These are phyloP conservation scores for Catharanthus roseus DNA, from an alignment of 257 asterid species.

Conservation along the genomic window DNA sequence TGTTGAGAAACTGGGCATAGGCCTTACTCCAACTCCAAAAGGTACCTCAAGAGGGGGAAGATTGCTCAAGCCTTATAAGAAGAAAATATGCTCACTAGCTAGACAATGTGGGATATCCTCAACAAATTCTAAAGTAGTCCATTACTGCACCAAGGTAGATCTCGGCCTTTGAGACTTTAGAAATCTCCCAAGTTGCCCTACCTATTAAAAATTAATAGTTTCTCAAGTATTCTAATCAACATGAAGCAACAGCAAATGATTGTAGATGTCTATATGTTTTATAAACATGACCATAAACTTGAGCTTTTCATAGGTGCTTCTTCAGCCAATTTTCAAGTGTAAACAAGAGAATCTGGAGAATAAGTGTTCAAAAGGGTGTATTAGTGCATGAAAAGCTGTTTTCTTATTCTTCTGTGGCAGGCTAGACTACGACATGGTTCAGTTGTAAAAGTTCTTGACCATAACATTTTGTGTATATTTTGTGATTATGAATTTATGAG, in stretches of 20 bases:
- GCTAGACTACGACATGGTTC: neutral
- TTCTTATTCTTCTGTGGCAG: neutral
- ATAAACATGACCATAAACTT: no score
- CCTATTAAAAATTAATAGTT: no score
- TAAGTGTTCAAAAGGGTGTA: neutral
- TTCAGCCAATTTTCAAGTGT: neutral
- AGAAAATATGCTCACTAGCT: no score
- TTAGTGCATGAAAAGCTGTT: neutral
- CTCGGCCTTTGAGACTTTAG: neutral
- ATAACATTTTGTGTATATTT: neutral
- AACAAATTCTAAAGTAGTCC: neutral
- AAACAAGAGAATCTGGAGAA: neutral
- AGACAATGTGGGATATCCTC: no score
- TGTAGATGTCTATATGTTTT: no score
- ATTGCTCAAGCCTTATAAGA: no score
- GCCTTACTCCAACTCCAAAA: no score
- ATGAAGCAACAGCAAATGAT: neutral
- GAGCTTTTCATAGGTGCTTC: neutral
- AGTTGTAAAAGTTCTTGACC: neutral
- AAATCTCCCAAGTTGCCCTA: neutral
- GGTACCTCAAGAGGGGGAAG: no score
- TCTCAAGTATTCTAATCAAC: neutral
- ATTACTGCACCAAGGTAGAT: neutral
- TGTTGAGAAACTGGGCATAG: no score
- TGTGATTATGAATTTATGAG: neutral